phyloP scores from a whole-genome alignment of 1,284 basidiomycete species.

The Rhodofomes roseus region DNA sequence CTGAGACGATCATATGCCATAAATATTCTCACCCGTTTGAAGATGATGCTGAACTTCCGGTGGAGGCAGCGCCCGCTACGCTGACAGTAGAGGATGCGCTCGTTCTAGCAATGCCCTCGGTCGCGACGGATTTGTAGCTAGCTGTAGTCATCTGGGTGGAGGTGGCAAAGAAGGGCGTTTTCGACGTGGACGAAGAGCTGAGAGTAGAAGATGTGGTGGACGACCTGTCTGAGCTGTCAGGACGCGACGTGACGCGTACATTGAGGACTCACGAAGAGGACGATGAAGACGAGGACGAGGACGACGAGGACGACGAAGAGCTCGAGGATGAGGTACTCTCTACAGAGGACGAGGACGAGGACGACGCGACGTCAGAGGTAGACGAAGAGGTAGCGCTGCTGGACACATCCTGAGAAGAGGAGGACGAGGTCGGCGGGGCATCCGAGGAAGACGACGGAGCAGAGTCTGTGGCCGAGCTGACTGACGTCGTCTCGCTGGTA shows the following conservation, averaged over 20 bases:
- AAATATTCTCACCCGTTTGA: constrained; percentile 19
- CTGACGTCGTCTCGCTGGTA: neutral
- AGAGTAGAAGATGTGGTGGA: neutral
- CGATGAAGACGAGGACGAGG: neutral
- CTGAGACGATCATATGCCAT: neutral
- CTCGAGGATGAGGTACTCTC: neutral
- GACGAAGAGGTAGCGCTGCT: neutral
- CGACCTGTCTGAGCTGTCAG: neutral
- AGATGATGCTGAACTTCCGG: constrained; percentile 4
- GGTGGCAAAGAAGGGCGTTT: neutral
- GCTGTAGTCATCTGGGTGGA: neutral
- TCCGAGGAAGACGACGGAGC: neutral
- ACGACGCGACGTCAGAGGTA: neutral
- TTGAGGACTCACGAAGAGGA: neutral
- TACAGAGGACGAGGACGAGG: neutral
- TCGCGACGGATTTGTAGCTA: neutral
- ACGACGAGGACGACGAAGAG: neutral
- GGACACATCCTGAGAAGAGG: neutral
- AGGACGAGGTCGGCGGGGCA: neutral
- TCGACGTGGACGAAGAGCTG: neutral
- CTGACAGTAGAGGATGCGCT: neutral
- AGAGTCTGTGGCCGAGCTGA: neutral
- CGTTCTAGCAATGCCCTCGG: neutral
- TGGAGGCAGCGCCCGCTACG: neutral
- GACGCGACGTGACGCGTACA: neutral